Percentiles rank a stretch among this genome's conserved stretches.
These are phyloP conservation scores for Tulasnella calospora DNA, from an alignment of 768 basidiomycete genomes.

Conservation along the genomic window DNA sequence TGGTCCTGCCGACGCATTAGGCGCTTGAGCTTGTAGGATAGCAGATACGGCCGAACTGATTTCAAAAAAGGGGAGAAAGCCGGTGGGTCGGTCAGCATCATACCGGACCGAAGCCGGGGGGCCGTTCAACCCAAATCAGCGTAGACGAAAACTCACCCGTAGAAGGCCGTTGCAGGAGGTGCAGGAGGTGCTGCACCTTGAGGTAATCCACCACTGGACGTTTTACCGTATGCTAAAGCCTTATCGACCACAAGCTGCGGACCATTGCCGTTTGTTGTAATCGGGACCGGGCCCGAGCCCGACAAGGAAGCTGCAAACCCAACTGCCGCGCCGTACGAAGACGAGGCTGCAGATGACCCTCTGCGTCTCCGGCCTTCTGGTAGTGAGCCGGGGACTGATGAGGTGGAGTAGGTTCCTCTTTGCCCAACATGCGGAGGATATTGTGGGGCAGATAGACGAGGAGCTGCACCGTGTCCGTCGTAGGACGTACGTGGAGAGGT, in stretches of 20 bases:
- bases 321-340: neutral
- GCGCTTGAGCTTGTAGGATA: neutral
- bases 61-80: neutral
- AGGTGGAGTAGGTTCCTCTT: neutral
- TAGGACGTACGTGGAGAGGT: constrained; percentile 15
- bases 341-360: neutral
- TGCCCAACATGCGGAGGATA: neutral
- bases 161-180: constrained; percentile 17
- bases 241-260: constrained; percentile 18
- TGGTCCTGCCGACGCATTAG: neutral
- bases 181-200: constrained; percentile 9
- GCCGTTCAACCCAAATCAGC: neutral
- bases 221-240: constrained; percentile 13
- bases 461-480: neutral
- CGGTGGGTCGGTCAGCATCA: neutral
- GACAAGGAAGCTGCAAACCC: neutral
- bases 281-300: neutral
- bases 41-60: constrained; percentile 19
- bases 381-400: neutral
- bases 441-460: neutral
- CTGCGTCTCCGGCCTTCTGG: neutral
- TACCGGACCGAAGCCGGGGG: neutral
- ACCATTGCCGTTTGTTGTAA: neutral
- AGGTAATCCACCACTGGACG: neutral
- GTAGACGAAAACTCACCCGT: constrained; percentile 16